phyloP scores from a whole-genome alignment of 106 monocot species.

The Cymbidium sinense region DNA sequence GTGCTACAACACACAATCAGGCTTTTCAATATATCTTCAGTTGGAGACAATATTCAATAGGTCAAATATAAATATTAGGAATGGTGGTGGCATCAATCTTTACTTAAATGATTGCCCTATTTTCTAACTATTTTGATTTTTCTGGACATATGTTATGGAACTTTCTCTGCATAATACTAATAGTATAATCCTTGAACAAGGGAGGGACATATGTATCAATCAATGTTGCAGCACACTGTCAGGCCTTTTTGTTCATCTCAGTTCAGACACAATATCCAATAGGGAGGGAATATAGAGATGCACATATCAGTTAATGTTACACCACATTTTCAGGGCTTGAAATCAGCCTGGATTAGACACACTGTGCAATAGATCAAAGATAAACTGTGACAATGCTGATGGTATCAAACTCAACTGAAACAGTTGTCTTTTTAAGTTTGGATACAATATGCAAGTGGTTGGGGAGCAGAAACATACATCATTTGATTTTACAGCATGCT shows the following conservation, averaged over 20 bases:
- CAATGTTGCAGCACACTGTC: too few species aligned
- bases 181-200: too few species aligned
- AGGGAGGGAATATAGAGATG: too few species aligned
- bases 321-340: background rate
- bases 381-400: background rate
- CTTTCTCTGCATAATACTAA: too few species aligned
- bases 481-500: background rate
- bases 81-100: background rate
- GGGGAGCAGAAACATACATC: background rate
- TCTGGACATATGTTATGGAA: too few species aligned
- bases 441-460: too few species aligned
- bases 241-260: too few species aligned
- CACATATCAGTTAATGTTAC: background rate
- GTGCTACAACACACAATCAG: background rate
- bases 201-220: too few species aligned
- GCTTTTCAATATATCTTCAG: background rate
- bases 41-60: background rate
- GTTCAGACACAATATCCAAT: too few species aligned
- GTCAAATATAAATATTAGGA: background rate
- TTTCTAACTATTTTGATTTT: background rate
- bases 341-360: background rate
- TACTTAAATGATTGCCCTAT: background rate
- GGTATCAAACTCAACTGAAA: too few species aligned
- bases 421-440: background rate
- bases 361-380: background rate